Percentiles rank a stretch among this genome's conserved stretches.
Evolutionary conservation across 2,329 filamentous ascomycete genomes (phyloP).

Genomic region (Botrytis aclada): DNA sequence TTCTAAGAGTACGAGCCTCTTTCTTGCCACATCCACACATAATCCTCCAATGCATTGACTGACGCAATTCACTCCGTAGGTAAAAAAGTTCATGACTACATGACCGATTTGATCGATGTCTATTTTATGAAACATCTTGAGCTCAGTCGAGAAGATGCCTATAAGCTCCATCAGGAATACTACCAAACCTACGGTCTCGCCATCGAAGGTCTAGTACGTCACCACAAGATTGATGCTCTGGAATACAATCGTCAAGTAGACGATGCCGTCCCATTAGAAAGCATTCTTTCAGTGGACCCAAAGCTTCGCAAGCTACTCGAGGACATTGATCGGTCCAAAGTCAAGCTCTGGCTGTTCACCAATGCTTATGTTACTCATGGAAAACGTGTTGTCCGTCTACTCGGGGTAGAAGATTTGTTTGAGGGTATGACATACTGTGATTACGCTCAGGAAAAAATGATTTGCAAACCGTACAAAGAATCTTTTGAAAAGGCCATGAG

Average conservation of each 20-base stretch:
- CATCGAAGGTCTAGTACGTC: constrained; percentile 87
- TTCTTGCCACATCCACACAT: not conserved
- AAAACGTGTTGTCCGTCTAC: constrained; percentile 72
- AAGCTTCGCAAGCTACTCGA: constrained; percentile 71
- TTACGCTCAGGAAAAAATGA: constrained; percentile 67
- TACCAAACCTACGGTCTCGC: constrained; percentile 96
- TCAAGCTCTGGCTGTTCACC: constrained; percentile 90
- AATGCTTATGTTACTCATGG: constrained; percentile 94
- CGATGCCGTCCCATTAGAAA: constrained; percentile 85
- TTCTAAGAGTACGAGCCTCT: constrained; percentile 61
- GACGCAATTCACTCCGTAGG: constrained; percentile 43
- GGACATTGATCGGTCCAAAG: constrained; percentile 78
- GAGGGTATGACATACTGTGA: constrained; percentile 96
- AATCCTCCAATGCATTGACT: not conserved
- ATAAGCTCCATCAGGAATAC: constrained; percentile 82
- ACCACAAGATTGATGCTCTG: constrained; percentile 92
- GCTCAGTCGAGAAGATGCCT: constrained; percentile 74
- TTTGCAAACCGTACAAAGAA: constrained; percentile 81
- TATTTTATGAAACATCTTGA: constrained; percentile 63
- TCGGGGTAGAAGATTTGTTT: constrained; percentile 84
- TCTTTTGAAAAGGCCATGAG: constrained; percentile 89
- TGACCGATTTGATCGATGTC: constrained; percentile 73
- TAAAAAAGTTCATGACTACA: constrained; percentile 80
- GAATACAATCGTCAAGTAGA: constrained; percentile 95
- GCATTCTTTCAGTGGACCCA: constrained; percentile 75